Evolutionary conservation across 176 grass and related monocot species (phyloP).

Genomic region (Bolboschoenus planiculmis): DNA sequence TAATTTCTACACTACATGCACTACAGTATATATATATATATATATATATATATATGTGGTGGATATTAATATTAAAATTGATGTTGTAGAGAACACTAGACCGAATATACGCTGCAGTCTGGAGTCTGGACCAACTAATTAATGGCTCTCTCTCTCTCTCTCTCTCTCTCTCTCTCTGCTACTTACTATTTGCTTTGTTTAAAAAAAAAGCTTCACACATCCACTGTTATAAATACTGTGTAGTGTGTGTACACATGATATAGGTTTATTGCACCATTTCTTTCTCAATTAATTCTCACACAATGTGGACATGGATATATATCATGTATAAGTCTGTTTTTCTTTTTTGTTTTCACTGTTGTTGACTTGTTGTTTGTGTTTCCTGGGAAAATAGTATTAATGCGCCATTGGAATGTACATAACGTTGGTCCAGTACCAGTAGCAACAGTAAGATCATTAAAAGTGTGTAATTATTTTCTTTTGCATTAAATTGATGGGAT

Average conservation of each 20-base stretch:
- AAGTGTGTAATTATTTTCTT: background rate
- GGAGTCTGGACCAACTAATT: constrained; percentile 10
- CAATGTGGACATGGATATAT: background rate
- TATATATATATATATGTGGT: background rate
- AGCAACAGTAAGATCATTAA: background rate
- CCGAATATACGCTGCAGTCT: background rate
- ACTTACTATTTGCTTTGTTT: constrained; percentile 19
- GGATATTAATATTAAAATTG: constrained; percentile 7
- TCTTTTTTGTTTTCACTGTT: background rate
- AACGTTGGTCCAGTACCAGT: background rate
- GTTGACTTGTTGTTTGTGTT: background rate
- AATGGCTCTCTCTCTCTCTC: no score
- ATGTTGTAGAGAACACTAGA: constrained; percentile 1
- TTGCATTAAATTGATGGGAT: constrained; percentile 3
- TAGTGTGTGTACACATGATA: background rate
- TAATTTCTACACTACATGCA: background rate
- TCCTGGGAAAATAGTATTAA: background rate
- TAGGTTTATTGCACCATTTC: constrained; percentile 12
- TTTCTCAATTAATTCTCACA: constrained; percentile 8
- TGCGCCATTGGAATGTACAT: background rate
- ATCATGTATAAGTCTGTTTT: no score
- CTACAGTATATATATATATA: background rate
- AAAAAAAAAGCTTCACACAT: background rate
- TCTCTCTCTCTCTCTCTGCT: constrained; percentile 18
- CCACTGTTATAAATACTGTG: constrained; percentile 10